Evolutionary conservation across 371 early-diverging fungal species (phyloP).

Genomic region (Umbelopsis sp.): DNA sequence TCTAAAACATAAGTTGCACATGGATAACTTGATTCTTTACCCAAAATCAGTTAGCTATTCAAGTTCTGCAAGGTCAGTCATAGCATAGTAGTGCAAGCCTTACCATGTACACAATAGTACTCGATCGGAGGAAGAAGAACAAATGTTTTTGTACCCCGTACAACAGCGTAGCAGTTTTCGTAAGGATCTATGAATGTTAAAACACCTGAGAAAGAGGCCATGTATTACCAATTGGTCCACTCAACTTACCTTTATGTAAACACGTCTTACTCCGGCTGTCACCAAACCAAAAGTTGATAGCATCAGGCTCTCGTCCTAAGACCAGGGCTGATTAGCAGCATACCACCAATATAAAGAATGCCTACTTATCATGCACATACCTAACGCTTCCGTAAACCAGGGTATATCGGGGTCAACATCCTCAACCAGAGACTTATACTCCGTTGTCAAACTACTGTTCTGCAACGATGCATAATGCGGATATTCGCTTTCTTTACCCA

Average conservation of each 20-base stretch:
- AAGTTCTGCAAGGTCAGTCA: not conserved
- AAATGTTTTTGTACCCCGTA: constrained; percentile 75
- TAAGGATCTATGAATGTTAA: constrained; percentile 60
- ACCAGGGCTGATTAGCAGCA: not conserved
- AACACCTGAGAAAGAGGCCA: not conserved
- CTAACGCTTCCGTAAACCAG: constrained; percentile 69
- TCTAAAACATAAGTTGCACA: constrained; percentile 56
- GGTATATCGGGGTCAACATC: constrained; percentile 68
- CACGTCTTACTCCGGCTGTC: constrained; percentile 64
- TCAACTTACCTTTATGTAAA: constrained; percentile 56
- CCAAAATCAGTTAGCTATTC: not conserved
- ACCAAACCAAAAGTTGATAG: constrained; percentile 85
- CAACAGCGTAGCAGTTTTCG: constrained; percentile 79
- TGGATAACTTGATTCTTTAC: constrained; percentile 56
- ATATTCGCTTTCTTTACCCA: constrained; percentile 20
- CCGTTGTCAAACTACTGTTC: constrained; percentile 66
- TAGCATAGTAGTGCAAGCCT: not conserved
- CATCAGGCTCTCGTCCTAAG: constrained; percentile 62
- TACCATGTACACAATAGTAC: constrained; percentile 68
- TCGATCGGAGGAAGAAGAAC: constrained; percentile 74
- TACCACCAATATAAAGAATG: too few relatives aligned
- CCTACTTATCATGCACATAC: constrained; percentile 21
- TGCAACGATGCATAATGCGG: constrained; percentile 73
- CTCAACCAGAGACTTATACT: constrained; percentile 51
- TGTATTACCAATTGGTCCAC: not conserved